Evolutionary conservation across 805 yeast species (phyloP).

Genomic region (Candida pini): DNA sequence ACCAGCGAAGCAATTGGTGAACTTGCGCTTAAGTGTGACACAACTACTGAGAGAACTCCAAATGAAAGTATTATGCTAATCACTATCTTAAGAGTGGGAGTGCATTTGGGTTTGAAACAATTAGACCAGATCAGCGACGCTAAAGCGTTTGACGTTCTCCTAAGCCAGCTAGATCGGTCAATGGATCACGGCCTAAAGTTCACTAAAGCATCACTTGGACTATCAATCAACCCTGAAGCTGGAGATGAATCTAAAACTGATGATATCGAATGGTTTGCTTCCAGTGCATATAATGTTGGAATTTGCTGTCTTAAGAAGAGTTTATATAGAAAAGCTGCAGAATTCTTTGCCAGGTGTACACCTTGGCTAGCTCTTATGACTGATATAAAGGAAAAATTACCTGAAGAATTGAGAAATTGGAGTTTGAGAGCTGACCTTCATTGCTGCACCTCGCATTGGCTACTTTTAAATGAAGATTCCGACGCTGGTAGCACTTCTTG

Average conservation of each 20-base stretch:
- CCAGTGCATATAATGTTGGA: conserved; percentile 1
- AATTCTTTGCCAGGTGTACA: not conserved
- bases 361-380: not conserved
- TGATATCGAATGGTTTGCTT: conserved; percentile 3
- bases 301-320: not conserved
- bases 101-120: conserved; percentile 10
- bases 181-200: not conserved
- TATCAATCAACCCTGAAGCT: not conserved
- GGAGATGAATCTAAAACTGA: conserved; percentile 4
- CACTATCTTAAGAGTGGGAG: conserved; percentile 12
- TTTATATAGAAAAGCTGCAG: not conserved
- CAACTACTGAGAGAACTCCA: not conserved
- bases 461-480: too few species aligned
- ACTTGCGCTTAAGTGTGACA: conserved; percentile 2
- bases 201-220: not conserved
- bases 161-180: not conserved
- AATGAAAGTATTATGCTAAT: conserved; percentile 4
- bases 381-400: not conserved
- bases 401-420: not conserved
- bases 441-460: too few species aligned
- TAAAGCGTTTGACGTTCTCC: not conserved
- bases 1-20: conserved; percentile 3
- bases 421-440: too few species aligned
- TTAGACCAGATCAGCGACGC: conserved; percentile 7
- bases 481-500: too few species aligned